Percentiles rank a stretch among this genome's conserved stretches.
These are phyloP conservation scores for Coemansia sp. DNA, from an alignment of 192 early-diverging fungal genomes.

Conservation along the genomic window DNA sequence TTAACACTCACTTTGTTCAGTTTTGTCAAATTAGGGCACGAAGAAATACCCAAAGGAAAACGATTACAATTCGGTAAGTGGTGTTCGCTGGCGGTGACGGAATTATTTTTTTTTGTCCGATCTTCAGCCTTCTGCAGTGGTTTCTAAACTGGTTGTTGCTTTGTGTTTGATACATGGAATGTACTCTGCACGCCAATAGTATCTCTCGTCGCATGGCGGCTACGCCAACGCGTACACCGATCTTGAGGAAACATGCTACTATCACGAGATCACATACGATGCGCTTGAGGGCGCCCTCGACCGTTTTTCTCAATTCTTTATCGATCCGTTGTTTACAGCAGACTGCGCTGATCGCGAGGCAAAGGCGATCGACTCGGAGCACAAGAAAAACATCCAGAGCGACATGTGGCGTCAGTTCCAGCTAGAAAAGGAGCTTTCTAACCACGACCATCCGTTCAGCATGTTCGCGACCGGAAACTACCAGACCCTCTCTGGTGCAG, in stretches of 20 bases:
- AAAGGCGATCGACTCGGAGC: constrained; percentile 93
- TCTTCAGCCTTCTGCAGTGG: neutral
- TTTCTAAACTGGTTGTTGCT: neutral
- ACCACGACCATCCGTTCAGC: constrained; percentile 75
- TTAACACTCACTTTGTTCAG: neutral
- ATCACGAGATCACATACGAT: constrained; percentile 52
- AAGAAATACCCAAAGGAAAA: constrained; percentile 76
- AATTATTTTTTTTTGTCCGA: neutral
- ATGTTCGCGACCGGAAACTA: constrained; percentile 93
- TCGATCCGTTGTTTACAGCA: constrained; percentile 82
- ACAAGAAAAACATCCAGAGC: constrained; percentile 91
- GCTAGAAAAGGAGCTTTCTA: constrained; percentile 77
- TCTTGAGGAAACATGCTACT: constrained; percentile 53
- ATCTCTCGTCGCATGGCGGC: constrained; percentile 46
- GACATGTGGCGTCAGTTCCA: constrained; percentile 91
- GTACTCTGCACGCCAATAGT: constrained; percentile 12
- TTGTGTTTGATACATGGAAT: neutral
- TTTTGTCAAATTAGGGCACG: constrained; percentile 53
- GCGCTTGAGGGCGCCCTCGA: constrained; percentile 66
- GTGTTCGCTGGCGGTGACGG: neutral
- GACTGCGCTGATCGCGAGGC: constrained; percentile 92
- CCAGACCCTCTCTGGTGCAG: constrained; percentile 66
- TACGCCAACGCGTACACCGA: constrained; percentile 55
- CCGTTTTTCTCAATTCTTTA: constrained; percentile 92
- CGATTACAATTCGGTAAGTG: constrained; percentile 60